Conservation (phyloP, 2,329 filamentous ascomycete species). For the Eutypa lata region DNA sequence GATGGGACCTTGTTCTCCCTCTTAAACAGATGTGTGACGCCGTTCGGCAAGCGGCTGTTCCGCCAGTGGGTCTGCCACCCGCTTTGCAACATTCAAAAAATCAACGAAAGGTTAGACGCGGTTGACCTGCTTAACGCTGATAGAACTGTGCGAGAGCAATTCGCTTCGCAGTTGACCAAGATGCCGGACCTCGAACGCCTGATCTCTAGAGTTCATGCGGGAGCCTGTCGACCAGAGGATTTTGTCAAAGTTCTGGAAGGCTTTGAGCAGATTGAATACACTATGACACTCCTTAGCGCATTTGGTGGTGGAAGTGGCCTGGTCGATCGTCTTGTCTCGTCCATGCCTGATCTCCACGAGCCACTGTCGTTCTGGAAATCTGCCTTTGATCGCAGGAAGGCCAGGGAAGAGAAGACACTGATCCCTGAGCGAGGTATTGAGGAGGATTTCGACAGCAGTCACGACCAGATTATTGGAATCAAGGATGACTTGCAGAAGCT, state of each 20-base stretch:
- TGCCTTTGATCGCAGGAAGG: slow-evolving; percentile 82
- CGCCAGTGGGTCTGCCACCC: slow-evolving; percentile 98
- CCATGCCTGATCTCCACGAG: slow-evolving; percentile 80
- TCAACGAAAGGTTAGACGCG: slow-evolving; percentile 88
- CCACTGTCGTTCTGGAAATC: slow-evolving; percentile 83
- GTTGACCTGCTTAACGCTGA: slow-evolving; percentile 91
- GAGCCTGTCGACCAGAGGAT: slow-evolving; percentile 84
- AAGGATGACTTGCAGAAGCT: slow-evolving; percentile 69
- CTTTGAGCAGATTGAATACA: slow-evolving; percentile 97
- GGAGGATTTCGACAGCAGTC: slow-evolving; percentile 84
- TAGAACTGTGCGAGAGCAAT: slow-evolving; percentile 75
- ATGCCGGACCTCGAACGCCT: slow-evolving; percentile 92
- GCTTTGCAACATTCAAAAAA: slow-evolving; percentile 77
- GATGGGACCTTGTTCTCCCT: slow-evolving; percentile 89
- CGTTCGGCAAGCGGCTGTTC: slow-evolving; percentile 94
- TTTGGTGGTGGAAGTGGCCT: slow-evolving; percentile 77
- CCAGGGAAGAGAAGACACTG: slow-evolving; percentile 74
- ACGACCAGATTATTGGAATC: slow-evolving; percentile 72
- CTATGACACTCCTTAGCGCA: slow-evolving; percentile 73
- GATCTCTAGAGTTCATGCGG: slow-evolving; percentile 91
- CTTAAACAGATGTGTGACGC: slow-evolving; percentile 90
- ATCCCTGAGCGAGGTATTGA: slow-evolving; percentile 86
- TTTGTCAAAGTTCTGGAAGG: slow-evolving; percentile 93
- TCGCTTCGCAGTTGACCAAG: slow-evolving; percentile 82
- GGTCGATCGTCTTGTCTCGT: slow-evolving; percentile 75